Evolutionary conservation across 345 rosid genomes (phyloP).

Genomic region (Aethionema arabicum): DNA sequence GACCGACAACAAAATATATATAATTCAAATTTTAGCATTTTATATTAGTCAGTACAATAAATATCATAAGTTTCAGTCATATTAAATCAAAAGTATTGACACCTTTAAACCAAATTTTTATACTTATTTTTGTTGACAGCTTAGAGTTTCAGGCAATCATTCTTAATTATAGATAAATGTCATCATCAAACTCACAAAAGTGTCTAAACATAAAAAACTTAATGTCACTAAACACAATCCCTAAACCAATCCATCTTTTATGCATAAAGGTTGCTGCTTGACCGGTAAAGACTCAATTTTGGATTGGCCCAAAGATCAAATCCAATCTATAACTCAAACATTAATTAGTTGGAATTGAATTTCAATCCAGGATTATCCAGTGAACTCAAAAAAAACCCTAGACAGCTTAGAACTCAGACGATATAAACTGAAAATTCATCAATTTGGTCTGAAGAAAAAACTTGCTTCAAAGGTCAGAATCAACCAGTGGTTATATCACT

Average conservation of each 20-base stretch:
- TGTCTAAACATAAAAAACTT: background rate
- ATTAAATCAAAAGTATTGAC: background rate
- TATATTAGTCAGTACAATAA: background rate
- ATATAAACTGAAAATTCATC: background rate
- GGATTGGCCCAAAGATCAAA: too few species aligned
- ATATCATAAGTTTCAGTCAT: background rate
- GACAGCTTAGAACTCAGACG: background rate
- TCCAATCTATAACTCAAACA: too few species aligned
- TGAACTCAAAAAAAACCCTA: background rate
- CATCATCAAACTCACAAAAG: conserved; percentile 1
- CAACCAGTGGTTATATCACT: background rate
- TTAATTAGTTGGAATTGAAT: too few species aligned
- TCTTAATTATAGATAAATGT: background rate
- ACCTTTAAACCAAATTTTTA: background rate
- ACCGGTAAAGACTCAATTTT: too few species aligned
- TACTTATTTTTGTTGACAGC: background rate
- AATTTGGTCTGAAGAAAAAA: background rate
- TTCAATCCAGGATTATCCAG: too few species aligned
- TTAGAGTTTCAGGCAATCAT: background rate
- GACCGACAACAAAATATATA: background rate
- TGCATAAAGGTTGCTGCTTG: too few species aligned
- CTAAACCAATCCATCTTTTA: background rate
- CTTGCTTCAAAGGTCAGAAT: conserved; percentile 12
- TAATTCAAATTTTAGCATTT: background rate
- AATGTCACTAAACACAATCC: background rate